Evolutionary conservation across 2,329 filamentous ascomycete species (phyloP).

Genomic region (Ophiostoma piceae): DNA sequence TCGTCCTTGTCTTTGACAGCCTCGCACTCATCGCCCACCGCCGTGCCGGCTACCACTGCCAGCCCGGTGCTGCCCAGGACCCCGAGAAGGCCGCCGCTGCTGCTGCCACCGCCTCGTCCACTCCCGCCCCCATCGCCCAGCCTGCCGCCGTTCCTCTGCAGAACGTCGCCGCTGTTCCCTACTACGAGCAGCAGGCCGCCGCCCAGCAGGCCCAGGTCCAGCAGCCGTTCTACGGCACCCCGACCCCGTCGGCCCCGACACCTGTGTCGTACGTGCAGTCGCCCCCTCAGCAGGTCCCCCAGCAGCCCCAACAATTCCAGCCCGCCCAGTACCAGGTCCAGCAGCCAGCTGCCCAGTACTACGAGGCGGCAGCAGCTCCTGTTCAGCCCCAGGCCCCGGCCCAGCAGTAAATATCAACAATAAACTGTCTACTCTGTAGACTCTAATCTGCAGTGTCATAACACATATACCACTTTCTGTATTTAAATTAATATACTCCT

Average conservation of each 20-base stretch:
- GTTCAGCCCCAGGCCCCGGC: neutral
- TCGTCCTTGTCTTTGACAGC: slow-evolving; percentile 40
- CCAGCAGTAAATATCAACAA: neutral
- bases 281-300: slow-evolving; percentile 24
- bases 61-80: slow-evolving; percentile 29
- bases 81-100: slow-evolving; percentile 27
- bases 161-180: slow-evolving; percentile 12
- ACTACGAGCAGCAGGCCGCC: slow-evolving; percentile 26
- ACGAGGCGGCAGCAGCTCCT: neutral
- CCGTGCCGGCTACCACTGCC: slow-evolving; percentile 39
- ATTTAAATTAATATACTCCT: neutral
- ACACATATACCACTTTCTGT: neutral
- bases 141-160: neutral
- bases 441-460: neutral
- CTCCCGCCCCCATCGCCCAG: neutral
- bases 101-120: neutral
- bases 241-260: neutral
- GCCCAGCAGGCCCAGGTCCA: slow-evolving; percentile 4
- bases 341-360: neutral
- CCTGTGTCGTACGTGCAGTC: slow-evolving; percentile 4
- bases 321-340: neutral
- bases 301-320: neutral
- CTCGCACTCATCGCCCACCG: slow-evolving; percentile 43
- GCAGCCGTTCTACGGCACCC: slow-evolving; percentile 10
- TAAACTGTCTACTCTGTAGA: neutral